A percentile compares a stretch with the other conserved stretches of the same genome.
Evolutionary conservation across 164 flowering plant genomes (phyloP).

Genomic region (Piper longum): DNA sequence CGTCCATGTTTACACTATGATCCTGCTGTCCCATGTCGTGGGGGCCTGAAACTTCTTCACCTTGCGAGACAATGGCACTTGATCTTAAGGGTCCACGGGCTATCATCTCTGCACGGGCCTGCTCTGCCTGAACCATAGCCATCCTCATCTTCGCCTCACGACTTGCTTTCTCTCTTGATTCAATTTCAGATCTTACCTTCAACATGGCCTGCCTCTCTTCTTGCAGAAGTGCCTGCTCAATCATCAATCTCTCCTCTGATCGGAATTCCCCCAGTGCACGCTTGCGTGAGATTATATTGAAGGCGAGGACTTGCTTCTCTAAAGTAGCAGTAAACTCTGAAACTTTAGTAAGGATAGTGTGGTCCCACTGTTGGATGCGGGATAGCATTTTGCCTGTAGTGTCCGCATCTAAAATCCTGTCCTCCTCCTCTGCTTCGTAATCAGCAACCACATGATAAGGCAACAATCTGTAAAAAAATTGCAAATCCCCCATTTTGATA

Average conservation of each 20-base stretch:
- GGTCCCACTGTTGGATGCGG: slow-evolving; percentile 96
- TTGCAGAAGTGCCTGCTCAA: slow-evolving; percentile 84
- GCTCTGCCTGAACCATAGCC: slow-evolving; percentile 83
- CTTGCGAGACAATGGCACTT: slow-evolving; percentile 49
- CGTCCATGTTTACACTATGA: slow-evolving; percentile 46
- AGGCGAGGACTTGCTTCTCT: slow-evolving; percentile 90
- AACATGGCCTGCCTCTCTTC: slow-evolving; percentile 65
- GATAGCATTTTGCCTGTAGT: slow-evolving; percentile 78
- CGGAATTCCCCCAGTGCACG: slow-evolving; percentile 73
- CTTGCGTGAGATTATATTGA: slow-evolving; percentile 80
- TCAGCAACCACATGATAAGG: slow-evolving; percentile 99
- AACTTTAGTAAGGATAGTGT: slow-evolving; percentile 75
- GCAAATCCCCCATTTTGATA: no score
- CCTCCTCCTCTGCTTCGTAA: slow-evolving; percentile 98
- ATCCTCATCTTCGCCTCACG: slow-evolving; percentile 68
- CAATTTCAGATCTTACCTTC: slow-evolving; percentile 65
- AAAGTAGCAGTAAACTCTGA: slow-evolving; percentile 79
- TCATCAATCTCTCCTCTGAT: slow-evolving; percentile 86
- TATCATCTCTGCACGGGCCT: slow-evolving; percentile 50
- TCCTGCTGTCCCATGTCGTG: slow-evolving; percentile 48
- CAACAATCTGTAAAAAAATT: slow-evolving; percentile 39
- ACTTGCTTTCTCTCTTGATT: slow-evolving; percentile 72
- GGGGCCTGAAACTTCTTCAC: slow-evolving; percentile 27
- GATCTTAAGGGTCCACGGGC: slow-evolving; percentile 65
- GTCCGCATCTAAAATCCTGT: slow-evolving; percentile 87